phyloP scores from a whole-genome alignment of 1,139 yeast genomes.

The Saccharomyces uvarum region DNA sequence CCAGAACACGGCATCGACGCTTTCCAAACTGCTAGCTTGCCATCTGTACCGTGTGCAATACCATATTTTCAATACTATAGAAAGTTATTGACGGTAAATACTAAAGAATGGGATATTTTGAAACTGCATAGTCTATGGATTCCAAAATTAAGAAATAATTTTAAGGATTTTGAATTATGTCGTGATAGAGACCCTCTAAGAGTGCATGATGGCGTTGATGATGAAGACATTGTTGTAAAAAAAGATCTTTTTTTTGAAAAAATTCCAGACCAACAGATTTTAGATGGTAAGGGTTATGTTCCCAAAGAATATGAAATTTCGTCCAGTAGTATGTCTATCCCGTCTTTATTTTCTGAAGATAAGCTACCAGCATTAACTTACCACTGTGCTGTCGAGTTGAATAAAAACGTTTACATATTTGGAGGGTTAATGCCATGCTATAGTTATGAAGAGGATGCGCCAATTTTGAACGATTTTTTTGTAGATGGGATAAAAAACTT shows the following conservation, averaged over 20 bases:
- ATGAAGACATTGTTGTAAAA: background rate
- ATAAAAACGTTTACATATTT: slow-evolving; percentile 30
- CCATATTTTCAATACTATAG: slow-evolving; percentile 11
- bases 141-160: background rate
- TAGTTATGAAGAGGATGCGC: slow-evolving; percentile 27
- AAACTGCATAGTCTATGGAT: slow-evolving; percentile 5
- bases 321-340: slow-evolving; percentile 15
- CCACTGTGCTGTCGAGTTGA: slow-evolving; percentile 34
- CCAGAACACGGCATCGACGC: background rate
- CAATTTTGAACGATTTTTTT: slow-evolving; percentile 31
- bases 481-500: slow-evolving; percentile 34
- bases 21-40: background rate
- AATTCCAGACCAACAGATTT: slow-evolving; percentile 4
- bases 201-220: background rate
- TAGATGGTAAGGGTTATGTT: slow-evolving; percentile 12
- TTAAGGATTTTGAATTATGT: background rate
- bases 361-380: slow-evolving; percentile 34
- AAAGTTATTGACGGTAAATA: slow-evolving; percentile 7
- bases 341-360: slow-evolving; percentile 32
- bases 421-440: slow-evolving; percentile 37
- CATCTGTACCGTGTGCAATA: slow-evolving; percentile 1
- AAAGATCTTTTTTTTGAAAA: background rate
- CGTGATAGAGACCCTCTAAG: background rate
- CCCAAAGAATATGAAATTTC: slow-evolving; percentile 12
- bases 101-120: slow-evolving; percentile 7